Evolutionary conservation across 148 eudicot genomes (phyloP).

Genomic region (Persicaria tinctoria): DNA sequence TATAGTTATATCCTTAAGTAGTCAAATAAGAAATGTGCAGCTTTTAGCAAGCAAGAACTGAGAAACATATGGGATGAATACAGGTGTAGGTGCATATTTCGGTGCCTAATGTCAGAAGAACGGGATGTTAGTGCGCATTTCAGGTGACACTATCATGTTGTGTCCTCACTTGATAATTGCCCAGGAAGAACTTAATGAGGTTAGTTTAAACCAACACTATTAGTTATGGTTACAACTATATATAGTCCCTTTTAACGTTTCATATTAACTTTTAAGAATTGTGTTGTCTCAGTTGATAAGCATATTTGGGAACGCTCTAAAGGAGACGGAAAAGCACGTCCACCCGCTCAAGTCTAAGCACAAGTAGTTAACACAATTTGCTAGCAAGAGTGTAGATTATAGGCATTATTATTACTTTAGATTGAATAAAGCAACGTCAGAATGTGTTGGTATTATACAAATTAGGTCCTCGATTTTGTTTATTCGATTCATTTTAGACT

Average conservation of each 20-base stretch:
- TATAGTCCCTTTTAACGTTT: too few species aligned
- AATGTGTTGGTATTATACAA: too few species aligned
- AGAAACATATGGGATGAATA: neutral
- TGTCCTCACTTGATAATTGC: conserved; percentile 73
- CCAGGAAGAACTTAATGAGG: conserved; percentile 66
- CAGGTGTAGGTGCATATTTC: conserved; percentile 79
- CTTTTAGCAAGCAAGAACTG: too few species aligned
- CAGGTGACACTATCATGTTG: conserved; percentile 82
- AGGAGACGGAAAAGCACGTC: conserved; percentile 62
- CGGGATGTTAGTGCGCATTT: conserved; percentile 89
- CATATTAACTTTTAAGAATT: too few species aligned
- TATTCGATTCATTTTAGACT: too few species aligned
- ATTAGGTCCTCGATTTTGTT: too few species aligned
- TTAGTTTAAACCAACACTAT: conserved; percentile 8
- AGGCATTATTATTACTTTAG: conserved; percentile 18
- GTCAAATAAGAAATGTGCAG: too few species aligned
- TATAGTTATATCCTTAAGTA: neutral
- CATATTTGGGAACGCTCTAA: conserved; percentile 56
- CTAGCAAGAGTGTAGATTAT: neutral
- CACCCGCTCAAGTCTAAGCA: conserved; percentile 47
- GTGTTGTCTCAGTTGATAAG: conserved; percentile 37
- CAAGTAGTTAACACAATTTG: conserved; percentile 18
- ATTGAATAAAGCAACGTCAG: too few species aligned
- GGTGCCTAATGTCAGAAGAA: conserved; percentile 80
- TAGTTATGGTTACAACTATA: too few species aligned